Evolutionary conservation across 331 rosid genomes (phyloP).

Genomic region (Rosa hybrid): DNA sequence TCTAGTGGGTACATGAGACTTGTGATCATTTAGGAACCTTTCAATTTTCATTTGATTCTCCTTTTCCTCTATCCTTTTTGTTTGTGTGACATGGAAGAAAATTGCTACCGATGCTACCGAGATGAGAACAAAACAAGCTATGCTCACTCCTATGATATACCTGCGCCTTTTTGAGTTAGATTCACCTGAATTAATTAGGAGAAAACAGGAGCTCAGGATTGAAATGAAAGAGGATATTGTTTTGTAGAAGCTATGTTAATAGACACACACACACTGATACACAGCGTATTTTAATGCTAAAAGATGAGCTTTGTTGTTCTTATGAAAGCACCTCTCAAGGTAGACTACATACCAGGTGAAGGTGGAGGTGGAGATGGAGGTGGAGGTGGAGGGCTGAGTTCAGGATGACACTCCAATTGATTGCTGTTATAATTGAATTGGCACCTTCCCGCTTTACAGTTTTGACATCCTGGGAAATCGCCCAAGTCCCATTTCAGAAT

Average conservation of each 20-base stretch:
- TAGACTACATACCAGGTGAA: neutral
- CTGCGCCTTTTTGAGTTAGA: neutral
- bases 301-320: neutral
- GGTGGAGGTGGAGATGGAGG: neutral
- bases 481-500: neutral
- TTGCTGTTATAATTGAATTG: neutral
- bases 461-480: neutral
- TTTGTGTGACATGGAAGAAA: neutral
- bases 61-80: neutral
- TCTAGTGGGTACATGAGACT: constrained; percentile 17
- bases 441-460: neutral
- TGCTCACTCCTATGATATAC: neutral
- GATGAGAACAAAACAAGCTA: neutral
- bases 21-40: constrained; percentile 12
- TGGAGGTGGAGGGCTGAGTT: neutral
- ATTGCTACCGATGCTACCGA: neutral
- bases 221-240: neutral
- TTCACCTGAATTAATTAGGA: neutral
- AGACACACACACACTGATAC: neutral
- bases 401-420: neutral
- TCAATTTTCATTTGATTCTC: constrained; percentile 20
- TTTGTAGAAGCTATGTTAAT: neutral
- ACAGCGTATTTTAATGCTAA: neutral
- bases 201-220: neutral
- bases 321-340: neutral